Conservation (phyloP, 352 stramenopile species). For the Globisporangium acanthophoron region DNA sequence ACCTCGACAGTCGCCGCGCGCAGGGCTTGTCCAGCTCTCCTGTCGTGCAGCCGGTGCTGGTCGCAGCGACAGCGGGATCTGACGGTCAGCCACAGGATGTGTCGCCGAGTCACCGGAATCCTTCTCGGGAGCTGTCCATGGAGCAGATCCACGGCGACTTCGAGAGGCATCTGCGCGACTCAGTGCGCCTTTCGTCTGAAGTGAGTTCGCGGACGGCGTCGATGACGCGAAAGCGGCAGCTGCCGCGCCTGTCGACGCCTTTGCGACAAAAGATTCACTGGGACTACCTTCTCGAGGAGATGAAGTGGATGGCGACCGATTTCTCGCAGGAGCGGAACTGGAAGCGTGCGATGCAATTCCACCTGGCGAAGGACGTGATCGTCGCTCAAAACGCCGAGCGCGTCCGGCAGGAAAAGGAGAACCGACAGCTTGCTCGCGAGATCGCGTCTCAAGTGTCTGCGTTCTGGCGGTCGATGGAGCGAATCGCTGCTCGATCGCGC, state of each 20-base stretch:
- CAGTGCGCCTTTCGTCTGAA: slow-evolving; percentile 41
- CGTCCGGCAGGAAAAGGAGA: slow-evolving; percentile 58
- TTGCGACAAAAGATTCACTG: slow-evolving; percentile 76
- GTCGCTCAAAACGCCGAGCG: slow-evolving; percentile 63
- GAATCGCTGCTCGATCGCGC: slow-evolving; percentile 71
- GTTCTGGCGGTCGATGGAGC: slow-evolving; percentile 84
- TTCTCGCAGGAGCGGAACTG: slow-evolving; percentile 97
- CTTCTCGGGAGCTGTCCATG: slow-evolving; percentile 16
- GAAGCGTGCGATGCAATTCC: slow-evolving; percentile 80
- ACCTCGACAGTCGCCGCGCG: slow-evolving; percentile 26
- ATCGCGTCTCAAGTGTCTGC: slow-evolving; percentile 67
- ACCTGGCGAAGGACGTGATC: slow-evolving; percentile 56
- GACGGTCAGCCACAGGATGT: neutral
- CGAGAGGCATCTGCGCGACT: slow-evolving; percentile 41
- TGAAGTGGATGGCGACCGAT: slow-evolving; percentile 96
- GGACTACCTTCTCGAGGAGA: slow-evolving; percentile 95
- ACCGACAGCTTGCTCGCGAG: slow-evolving; percentile 54
- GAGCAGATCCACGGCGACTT: slow-evolving; percentile 23
- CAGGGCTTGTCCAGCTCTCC: slow-evolving; percentile 17
- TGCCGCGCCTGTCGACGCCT: slow-evolving; percentile 55
- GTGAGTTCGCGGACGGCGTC: slow-evolving; percentile 24
- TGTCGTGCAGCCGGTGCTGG: slow-evolving; percentile 1
- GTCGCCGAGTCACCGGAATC: slow-evolving; percentile 3
- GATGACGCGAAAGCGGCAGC: slow-evolving; percentile 63
- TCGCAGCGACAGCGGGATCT: neutral